Evolutionary conservation across 2,329 filamentous ascomycete species (phyloP), one percentile per base, ranked within the genome.

Genomic region (Xylaria sp.): DNA sequence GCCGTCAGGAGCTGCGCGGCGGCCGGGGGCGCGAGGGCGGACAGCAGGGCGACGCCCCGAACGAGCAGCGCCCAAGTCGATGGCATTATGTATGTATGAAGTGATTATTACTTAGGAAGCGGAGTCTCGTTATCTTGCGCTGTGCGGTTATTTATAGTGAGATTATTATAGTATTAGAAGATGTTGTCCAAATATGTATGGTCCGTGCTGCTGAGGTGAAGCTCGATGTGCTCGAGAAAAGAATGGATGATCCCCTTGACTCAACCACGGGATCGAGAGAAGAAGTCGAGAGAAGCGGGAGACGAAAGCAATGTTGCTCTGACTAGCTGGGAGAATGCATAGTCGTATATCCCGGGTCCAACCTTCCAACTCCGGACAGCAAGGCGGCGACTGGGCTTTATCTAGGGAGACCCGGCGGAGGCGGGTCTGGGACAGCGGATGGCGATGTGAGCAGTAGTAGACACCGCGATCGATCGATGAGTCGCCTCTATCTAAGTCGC

Each of bases 1-100:
- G 79, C 71, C 7, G 90, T 91, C 51, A 74, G 85, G 26, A 92
- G 91, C 72, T 97, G 93, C 44, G 88, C 91, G 37, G 79, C 62
- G 44, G 78, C 76, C 40, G 81, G 71, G 50, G 81, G 66, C 8
- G 77, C 50, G 52, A 82, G 64, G 48, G 74, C 52, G 13, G 69
- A 65, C 42, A 78, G 63, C 67, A 77, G 74, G 69, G 69, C 70
- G 42, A 71, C 40, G 54, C 73, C 73, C 44, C 74, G 63, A 45
- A 63, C 39, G n/a, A 56, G 47, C 37, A 56, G 7, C 4, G 57
- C 60, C 18, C 24, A 51, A 20, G 56, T 37, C 49, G 50, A 19
- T 61, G 63, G 65, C 24, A 44, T 52, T 47, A 54, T 44, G 11
- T 22, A 49, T 18, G 38, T n/a, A n/a, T n/a, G n/a, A n/a, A n/a